Conservation (phyloP, 352 stramenopile species). For the Pythium insidiosum region DNA sequence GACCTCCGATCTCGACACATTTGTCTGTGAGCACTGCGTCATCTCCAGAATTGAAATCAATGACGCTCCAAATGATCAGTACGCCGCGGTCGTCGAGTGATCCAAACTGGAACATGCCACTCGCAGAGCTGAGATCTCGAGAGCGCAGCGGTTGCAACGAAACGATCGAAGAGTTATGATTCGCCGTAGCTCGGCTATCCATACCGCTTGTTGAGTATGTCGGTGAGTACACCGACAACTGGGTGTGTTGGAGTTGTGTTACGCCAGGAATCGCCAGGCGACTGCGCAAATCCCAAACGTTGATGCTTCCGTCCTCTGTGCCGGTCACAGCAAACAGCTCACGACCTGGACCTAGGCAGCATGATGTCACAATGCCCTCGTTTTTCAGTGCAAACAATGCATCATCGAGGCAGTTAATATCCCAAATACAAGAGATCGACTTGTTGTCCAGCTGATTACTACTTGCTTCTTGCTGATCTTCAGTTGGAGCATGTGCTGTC, state of each 20-base stretch:
- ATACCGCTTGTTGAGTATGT: slow-evolving; percentile 54
- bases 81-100: slow-evolving; percentile 66
- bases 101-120: slow-evolving; percentile 51
- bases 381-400: slow-evolving; percentile 35
- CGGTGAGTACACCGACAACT: slow-evolving; percentile 24
- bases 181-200: slow-evolving; percentile 24
- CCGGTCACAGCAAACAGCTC: slow-evolving; percentile 48
- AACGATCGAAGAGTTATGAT: slow-evolving; percentile 42
- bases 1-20: slow-evolving; percentile 54
- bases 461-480: neutral
- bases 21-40: slow-evolving; percentile 40
- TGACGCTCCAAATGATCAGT: slow-evolving; percentile 64
- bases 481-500: slow-evolving; percentile 24
- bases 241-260: neutral
- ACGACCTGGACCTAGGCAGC: slow-evolving; percentile 32
- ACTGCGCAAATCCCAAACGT: slow-evolving; percentile 56
- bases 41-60: slow-evolving; percentile 36
- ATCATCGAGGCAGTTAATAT: slow-evolving; percentile 42
- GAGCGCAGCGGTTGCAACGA: slow-evolving; percentile 27
- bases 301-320: slow-evolving; percentile 52
- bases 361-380: slow-evolving; percentile 32
- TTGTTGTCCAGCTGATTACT: slow-evolving; percentile 16
- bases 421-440: slow-evolving; percentile 55
- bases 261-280: slow-evolving; percentile 1
- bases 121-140: neutral